phyloP scores from a whole-genome alignment of 257 asterid genomes.

The Coffea canephora region DNA sequence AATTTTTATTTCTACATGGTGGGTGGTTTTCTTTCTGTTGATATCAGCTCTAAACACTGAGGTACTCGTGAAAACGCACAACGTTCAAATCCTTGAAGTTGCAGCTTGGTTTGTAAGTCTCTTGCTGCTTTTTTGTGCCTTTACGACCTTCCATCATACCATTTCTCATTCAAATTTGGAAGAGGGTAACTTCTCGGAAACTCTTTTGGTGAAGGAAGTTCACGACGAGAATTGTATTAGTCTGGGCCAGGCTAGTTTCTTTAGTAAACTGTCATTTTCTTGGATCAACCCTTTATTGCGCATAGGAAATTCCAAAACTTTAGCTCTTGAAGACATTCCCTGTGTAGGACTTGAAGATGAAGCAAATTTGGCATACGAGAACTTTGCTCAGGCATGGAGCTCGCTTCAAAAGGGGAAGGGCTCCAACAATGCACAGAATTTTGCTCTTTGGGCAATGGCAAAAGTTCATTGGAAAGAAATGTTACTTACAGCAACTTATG shows the following conservation, averaged over 20 bases:
- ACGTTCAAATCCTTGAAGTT: slow-evolving; percentile 33
- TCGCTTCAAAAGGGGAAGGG: slow-evolving; percentile 27
- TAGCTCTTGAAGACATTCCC: slow-evolving; percentile 58
- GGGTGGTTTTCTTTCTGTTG: slow-evolving; percentile 43
- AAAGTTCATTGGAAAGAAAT: slow-evolving; percentile 51
- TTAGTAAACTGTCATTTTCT: slow-evolving; percentile 49
- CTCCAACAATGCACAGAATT: slow-evolving; percentile 18
- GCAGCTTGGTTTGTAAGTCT: slow-evolving; percentile 51
- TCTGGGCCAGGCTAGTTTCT: slow-evolving; percentile 30
- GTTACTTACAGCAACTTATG: slow-evolving; percentile 38
- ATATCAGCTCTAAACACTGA: slow-evolving; percentile 41
- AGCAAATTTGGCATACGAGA: slow-evolving; percentile 41
- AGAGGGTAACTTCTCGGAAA: slow-evolving; percentile 25
- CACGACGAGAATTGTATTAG: slow-evolving; percentile 4
- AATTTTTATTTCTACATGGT: slow-evolving; percentile 50
- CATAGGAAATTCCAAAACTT: slow-evolving; percentile 44
- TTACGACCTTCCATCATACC: slow-evolving; percentile 24
- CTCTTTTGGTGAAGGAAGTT: slow-evolving; percentile 37
- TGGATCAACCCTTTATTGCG: slow-evolving; percentile 63
- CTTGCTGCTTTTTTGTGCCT: slow-evolving; percentile 47
- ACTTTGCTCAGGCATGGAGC: slow-evolving; percentile 43
- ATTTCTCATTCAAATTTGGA: slow-evolving; percentile 22
- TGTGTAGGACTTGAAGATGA: slow-evolving; percentile 57
- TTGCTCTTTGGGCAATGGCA: slow-evolving; percentile 35
- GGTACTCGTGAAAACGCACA: slow-evolving; percentile 20